These are phyloP conservation scores for Myxozyma monticola DNA, from an alignment of 805 yeast genomes.

Conservation along the genomic window DNA sequence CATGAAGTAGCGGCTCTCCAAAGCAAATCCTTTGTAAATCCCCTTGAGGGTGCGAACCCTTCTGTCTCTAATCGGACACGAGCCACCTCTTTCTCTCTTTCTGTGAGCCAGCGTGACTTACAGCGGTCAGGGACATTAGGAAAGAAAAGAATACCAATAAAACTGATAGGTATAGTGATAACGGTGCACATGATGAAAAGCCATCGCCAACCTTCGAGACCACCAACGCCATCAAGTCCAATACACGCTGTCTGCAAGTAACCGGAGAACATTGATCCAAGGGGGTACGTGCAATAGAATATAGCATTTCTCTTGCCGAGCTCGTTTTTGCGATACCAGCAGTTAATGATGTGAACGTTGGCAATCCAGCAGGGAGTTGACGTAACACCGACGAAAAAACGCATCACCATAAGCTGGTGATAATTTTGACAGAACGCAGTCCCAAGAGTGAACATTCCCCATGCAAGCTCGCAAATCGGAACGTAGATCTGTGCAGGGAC, in stretches of 20 bases:
- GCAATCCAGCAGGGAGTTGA: conserved; percentile 51
- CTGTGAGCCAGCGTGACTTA: conserved; percentile 53
- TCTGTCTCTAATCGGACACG: conserved; percentile 43
- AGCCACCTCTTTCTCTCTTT: conserved; percentile 57
- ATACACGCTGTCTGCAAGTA: conserved; percentile 59
- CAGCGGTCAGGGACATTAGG: conserved; percentile 69
- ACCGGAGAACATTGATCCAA: conserved; percentile 64
- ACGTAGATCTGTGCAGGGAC: conserved; percentile 37
- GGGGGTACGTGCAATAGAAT: conserved; percentile 59
- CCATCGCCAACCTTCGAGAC: conserved; percentile 72
- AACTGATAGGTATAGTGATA: too few species aligned
- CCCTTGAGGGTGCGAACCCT: conserved; percentile 22
- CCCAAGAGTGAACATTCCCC: conserved; percentile 41
- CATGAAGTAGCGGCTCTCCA: conserved; percentile 20
- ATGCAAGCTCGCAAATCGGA: conserved; percentile 43
- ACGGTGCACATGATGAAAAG: conserved; percentile 68
- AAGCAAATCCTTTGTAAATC: conserved; percentile 8
- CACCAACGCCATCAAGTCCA: conserved; percentile 50
- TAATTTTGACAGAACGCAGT: conserved; percentile 38
- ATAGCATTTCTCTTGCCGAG: conserved; percentile 60
- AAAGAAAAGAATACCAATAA: conserved; percentile 54
- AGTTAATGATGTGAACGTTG: conserved; percentile 43
- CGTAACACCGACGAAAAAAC: conserved; percentile 46
- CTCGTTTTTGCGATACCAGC: conserved; percentile 59
- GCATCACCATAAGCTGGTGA: conserved; percentile 38